phyloP scores from a whole-genome alignment of 2,329 filamentous ascomycete species.

The Neofusicoccum laricinum region DNA sequence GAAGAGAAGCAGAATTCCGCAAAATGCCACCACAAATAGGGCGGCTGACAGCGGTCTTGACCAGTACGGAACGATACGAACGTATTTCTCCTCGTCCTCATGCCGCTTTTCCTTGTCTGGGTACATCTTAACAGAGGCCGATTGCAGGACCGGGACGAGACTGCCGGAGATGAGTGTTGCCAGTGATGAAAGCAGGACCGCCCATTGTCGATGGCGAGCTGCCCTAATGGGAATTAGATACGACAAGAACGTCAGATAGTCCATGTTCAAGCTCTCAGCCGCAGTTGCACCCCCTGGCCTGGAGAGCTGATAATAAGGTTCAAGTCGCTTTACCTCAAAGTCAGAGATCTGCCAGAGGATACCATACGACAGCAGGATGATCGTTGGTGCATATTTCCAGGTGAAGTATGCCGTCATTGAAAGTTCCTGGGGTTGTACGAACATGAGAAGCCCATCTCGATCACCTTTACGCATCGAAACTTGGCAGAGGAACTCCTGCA shows the following conservation, averaged over 20 bases:
- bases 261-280: conserved; percentile 63
- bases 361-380: conserved; percentile 48
- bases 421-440: conserved; percentile 29
- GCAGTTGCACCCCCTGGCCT: conserved; percentile 36
- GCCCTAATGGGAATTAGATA: conserved; percentile 64
- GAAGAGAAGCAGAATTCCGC: conserved; percentile 58
- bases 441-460: conserved; percentile 28
- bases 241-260: conserved; percentile 68
- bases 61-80: conserved; percentile 57
- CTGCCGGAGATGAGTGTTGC: conserved; percentile 65
- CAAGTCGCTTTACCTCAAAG: conserved; percentile 50
- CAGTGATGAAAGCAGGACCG: conserved; percentile 64
- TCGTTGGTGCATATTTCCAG: conserved; percentile 42
- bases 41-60: conserved; percentile 60
- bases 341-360: conserved; percentile 51
- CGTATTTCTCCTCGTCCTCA: conserved; percentile 49
- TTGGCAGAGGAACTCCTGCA: conserved; percentile 39
- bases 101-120: conserved; percentile 51
- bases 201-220: conserved; percentile 61
- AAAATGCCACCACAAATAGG: conserved; percentile 56
- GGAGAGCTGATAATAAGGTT: conserved; percentile 47
- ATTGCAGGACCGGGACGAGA: conserved; percentile 65
- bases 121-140: conserved; percentile 58
- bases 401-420: conserved; percentile 31
- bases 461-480: conserved; percentile 27